Percentiles rank a stretch among this genome's conserved stretches.
Evolutionary conservation across 768 basidiomycete species (phyloP).

Genomic region (Lyophyllum semitale): DNA sequence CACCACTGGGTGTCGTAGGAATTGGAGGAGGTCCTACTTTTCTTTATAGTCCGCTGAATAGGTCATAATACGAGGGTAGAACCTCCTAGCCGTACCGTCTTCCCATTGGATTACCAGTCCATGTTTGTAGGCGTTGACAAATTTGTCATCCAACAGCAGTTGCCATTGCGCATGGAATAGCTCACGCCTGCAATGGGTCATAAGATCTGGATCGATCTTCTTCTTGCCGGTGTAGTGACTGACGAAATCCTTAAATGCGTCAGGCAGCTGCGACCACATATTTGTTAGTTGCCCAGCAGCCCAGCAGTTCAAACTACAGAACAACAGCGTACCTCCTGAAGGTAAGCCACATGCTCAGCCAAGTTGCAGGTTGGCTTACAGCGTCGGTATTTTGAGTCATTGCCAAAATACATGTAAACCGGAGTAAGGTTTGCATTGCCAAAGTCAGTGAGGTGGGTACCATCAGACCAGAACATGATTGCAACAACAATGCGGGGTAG

Average conservation of each 20-base stretch:
- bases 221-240: background rate
- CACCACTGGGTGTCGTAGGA: too few relatives aligned
- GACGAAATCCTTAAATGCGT: background rate
- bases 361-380: conserved; percentile 18
- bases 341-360: conserved; percentile 29
- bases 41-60: conserved; percentile 36
- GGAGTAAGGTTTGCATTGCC: conserved; percentile 34
- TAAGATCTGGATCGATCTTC: background rate
- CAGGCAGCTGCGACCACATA: background rate
- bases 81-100: conserved; percentile 23
- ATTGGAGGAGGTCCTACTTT: conserved; percentile 21
- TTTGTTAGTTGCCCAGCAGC: background rate
- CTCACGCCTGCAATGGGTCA: conserved; percentile 29
- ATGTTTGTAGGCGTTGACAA: conserved; percentile 25
- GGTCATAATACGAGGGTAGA: conserved; percentile 29
- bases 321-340: conserved; percentile 19
- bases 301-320: background rate
- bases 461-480: conserved; percentile 30
- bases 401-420: conserved; percentile 34
- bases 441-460: conserved; percentile 30
- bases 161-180: conserved; percentile 27
- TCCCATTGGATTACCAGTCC: conserved; percentile 28
- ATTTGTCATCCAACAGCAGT: conserved; percentile 26
- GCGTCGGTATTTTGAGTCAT: conserved; percentile 33
- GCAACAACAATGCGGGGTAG: conserved; percentile 17